phyloP scores from a whole-genome alignment of 768 basidiomycete genomes.

The Coprinopsis marcescibilis region DNA sequence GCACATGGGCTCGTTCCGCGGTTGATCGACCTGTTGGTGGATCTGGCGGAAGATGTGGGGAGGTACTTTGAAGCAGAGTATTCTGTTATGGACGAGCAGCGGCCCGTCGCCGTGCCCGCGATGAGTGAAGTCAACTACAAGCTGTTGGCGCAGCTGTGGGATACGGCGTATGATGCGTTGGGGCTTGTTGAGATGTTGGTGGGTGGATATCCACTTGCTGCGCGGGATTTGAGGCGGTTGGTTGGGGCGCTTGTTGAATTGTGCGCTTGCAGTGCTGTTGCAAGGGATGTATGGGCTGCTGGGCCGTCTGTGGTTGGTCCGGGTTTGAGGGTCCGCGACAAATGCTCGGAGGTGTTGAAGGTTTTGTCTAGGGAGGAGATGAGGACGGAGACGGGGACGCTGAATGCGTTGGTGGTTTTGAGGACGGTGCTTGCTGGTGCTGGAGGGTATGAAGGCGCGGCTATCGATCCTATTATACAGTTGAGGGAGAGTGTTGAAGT shows the following conservation, averaged over 20 bases:
- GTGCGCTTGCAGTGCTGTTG: too few species aligned
- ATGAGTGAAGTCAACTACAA: constrained; percentile 41
- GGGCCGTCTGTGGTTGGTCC: constrained; percentile 33
- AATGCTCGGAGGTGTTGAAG: constrained; percentile 47
- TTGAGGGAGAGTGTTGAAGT: constrained; percentile 51
- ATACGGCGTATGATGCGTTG: too few species aligned
- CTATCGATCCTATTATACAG: constrained; percentile 51
- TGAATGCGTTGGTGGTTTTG: constrained; percentile 47
- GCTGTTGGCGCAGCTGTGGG: too few species aligned
- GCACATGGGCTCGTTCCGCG: constrained; percentile 52
- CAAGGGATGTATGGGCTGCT: constrained; percentile 32
- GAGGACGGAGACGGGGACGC: constrained; percentile 28
- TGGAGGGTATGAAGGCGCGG: constrained; percentile 26
- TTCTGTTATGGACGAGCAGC: constrained; percentile 31
- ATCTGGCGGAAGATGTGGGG: constrained; percentile 48
- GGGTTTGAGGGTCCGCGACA: constrained; percentile 39
- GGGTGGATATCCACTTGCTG: too few species aligned
- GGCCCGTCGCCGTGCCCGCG: constrained; percentile 45
- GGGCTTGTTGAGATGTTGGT: too few species aligned
- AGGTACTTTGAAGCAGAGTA: constrained; percentile 42
- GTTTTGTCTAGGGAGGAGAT: constrained; percentile 31
- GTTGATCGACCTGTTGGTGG: constrained; percentile 28
- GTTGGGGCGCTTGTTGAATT: too few species aligned
- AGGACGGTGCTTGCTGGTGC: constrained; percentile 51
- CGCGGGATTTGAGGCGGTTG: too few species aligned